Percentiles rank a stretch among this genome's conserved stretches.
Conservation (phyloP, 2,329 filamentous ascomycete genomes). For the Trichophyton mentagrophytes region DNA sequence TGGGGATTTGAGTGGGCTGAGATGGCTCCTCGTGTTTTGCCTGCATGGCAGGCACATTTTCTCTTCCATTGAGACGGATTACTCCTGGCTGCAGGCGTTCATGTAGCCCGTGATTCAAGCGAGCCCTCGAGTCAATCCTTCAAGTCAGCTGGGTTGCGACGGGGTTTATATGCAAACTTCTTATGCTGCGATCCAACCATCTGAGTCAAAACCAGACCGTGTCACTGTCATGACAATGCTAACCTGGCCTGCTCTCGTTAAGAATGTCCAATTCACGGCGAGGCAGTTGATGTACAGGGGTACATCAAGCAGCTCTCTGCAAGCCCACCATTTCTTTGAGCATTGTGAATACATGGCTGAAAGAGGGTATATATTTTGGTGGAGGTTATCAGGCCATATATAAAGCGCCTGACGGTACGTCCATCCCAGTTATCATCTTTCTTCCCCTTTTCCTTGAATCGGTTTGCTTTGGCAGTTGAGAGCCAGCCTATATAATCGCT, state of each 20-base stretch:
- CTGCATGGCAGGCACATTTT: not conserved
- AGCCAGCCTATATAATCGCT: too few relatives aligned
- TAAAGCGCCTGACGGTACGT: not conserved
- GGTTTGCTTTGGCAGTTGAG: not conserved
- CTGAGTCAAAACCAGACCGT: not conserved
- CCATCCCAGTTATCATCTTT: not conserved
- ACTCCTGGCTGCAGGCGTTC: not conserved
- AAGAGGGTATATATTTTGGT: not conserved
- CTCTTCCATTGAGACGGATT: not conserved
- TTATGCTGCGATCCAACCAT: not conserved
- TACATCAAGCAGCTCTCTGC: not conserved
- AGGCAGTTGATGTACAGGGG: not conserved
- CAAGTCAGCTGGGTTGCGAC: not conserved
- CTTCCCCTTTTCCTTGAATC: not conserved
- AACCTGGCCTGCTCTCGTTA: not conserved
- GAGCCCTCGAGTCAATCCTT: not conserved
- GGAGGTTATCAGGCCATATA: not conserved
- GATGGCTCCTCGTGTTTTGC: not conserved
- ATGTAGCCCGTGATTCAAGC: not conserved
- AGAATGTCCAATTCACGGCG: not conserved
- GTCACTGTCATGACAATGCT: not conserved
- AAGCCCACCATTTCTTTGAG: not conserved
- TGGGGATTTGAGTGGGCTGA: not conserved
- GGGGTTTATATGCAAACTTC: not conserved
- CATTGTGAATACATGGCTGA: not conserved